These are phyloP conservation scores for Cynanchum wilfordii DNA, from an alignment of 257 asterid genomes.

Conservation along the genomic window DNA sequence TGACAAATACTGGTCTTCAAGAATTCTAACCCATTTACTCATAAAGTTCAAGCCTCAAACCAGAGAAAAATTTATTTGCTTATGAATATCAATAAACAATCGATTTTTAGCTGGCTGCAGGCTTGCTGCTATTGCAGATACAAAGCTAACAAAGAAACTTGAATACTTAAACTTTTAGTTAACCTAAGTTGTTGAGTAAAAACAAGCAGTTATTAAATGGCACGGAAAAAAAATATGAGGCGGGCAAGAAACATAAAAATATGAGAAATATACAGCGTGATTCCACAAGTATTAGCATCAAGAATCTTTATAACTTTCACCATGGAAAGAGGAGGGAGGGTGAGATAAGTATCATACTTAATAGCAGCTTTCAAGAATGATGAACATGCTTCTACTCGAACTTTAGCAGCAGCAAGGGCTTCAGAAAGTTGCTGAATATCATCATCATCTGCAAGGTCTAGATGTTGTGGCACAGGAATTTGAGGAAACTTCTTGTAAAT, in stretches of 20 bases:
- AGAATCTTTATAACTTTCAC: background rate
- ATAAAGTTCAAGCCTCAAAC: background rate
- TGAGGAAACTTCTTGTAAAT: slow-evolving; percentile 76
- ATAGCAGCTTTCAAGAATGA: slow-evolving; percentile 81
- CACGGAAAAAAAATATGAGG: background rate
- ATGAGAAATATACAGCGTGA: background rate
- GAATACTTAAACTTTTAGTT: background rate
- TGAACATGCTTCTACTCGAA: slow-evolving; percentile 82
- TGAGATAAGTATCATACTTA: slow-evolving; percentile 41
- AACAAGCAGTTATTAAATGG: background rate
- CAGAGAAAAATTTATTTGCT: background rate
- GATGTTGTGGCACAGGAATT: slow-evolving; percentile 75
- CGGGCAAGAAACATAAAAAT: background rate
- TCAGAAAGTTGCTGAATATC: slow-evolving; percentile 83
- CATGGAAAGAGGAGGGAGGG: slow-evolving; percentile 12
- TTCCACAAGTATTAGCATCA: background rate
- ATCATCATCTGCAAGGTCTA: slow-evolving; percentile 72
- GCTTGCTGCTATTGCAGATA: background rate
- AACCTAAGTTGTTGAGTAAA: background rate
- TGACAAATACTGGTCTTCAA: background rate
- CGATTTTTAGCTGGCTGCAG: background rate
- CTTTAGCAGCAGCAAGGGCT: slow-evolving; percentile 90
- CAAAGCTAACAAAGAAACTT: background rate
- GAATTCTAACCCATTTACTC: background rate
- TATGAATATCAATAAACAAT: background rate